These are phyloP conservation scores for Boletus tomentosulus DNA, from an alignment of 768 basidiomycete species.

Conservation along the genomic window DNA sequence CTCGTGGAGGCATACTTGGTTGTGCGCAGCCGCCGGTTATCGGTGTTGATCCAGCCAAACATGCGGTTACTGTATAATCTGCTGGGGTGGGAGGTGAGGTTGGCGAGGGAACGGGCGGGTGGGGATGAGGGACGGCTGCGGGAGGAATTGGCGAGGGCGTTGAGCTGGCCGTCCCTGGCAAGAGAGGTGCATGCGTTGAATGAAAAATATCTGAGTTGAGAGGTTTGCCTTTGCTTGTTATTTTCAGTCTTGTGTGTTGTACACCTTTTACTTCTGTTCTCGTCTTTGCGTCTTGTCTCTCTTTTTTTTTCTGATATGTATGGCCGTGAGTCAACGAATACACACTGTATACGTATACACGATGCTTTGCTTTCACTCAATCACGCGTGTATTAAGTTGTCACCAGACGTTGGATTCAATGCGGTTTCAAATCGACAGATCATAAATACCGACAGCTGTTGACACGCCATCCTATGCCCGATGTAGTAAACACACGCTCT, in stretches of 20 bases:
- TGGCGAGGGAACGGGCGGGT: conserved; percentile 72
- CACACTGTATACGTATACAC: no score
- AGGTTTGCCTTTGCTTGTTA: background rate
- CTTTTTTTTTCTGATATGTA: background rate
- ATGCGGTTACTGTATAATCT: conserved; percentile 94
- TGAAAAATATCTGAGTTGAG: conserved; percentile 68
- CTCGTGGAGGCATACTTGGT: conserved; percentile 93
- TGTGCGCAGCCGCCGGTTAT: conserved; percentile 84
- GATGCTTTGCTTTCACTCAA: no score
- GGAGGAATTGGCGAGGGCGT: conserved; percentile 59
- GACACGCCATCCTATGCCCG: background rate
- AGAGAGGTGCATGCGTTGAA: conserved; percentile 83
- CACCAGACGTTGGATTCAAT: no score
- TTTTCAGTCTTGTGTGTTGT: background rate
- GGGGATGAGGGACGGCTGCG: conserved; percentile 47
- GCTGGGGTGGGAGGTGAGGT: conserved; percentile 89
- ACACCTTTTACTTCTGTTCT: background rate
- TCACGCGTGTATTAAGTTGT: no score
- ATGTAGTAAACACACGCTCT: conserved; percentile 21
- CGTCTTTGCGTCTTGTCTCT: background rate
- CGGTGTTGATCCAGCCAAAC: conserved; percentile 91
- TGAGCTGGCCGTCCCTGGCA: conserved; percentile 83
- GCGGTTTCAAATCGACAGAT: no score
- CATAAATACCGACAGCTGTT: no score
- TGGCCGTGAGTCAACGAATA: background rate